Evolutionary conservation across 2,329 filamentous ascomycete genomes (phyloP).

Genomic region (Blumeria hordei): DNA sequence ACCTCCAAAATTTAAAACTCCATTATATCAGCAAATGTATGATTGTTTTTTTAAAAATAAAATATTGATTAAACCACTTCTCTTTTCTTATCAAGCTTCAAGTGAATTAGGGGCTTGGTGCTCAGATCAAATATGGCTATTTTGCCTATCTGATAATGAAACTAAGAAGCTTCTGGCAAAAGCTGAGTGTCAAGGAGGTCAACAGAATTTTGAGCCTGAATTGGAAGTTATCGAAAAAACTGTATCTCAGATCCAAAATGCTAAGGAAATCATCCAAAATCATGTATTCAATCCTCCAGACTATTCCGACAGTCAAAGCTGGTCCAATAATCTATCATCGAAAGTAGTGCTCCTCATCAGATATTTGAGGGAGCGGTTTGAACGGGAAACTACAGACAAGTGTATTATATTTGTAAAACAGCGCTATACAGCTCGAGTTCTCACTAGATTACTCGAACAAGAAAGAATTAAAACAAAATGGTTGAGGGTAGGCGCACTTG

Average conservation of each 20-base stretch:
- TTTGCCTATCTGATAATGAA: conserved; percentile 39
- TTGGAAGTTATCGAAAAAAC: conserved; percentile 24
- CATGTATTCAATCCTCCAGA: conserved; percentile 22
- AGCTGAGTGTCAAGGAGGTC: conserved; percentile 20
- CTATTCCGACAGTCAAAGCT: conserved; percentile 6
- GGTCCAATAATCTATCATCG: conserved; percentile 28
- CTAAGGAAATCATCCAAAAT: conserved; percentile 27
- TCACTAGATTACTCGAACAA: conserved; percentile 42
- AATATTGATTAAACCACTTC: conserved; percentile 18
- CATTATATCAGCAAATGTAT: conserved; percentile 34
- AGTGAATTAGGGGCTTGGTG: conserved; percentile 61
- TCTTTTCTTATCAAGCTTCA: conserved; percentile 31
- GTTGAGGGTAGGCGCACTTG: conserved; percentile 36
- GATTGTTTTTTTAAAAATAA: conserved; percentile 22
- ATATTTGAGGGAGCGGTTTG: conserved; percentile 39
- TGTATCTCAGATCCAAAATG: conserved; percentile 31
- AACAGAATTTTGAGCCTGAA: conserved; percentile 9
- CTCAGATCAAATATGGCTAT: conserved; percentile 57
- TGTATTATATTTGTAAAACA: conserved; percentile 79
- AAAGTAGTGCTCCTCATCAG: conserved; percentile 44
- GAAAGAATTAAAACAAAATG: conserved; percentile 28
- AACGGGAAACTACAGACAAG: conserved; percentile 28
- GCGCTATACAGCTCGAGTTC: conserved; percentile 49
- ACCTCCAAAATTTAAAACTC: conserved; percentile 30
- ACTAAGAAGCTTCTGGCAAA: conserved; percentile 33